A percentile compares a stretch with the other conserved stretches of the same genome.
Conservation (phyloP, 345 rosid species). For the Camelina neglecta region DNA sequence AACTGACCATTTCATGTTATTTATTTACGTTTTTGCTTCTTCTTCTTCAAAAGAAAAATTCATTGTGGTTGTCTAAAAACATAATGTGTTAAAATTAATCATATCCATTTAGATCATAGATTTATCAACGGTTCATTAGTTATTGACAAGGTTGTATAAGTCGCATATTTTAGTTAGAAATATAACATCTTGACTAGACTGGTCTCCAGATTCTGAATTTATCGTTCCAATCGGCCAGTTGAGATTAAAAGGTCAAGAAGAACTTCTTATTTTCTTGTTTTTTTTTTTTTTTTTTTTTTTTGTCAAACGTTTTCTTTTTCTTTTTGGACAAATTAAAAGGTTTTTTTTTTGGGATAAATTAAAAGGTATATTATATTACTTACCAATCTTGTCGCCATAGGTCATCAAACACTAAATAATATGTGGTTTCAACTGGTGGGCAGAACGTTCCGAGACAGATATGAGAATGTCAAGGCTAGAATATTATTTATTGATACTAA, state of each 20-base stretch:
- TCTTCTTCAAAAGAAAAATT: too few relatives aligned
- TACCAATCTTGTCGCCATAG: conserved; percentile 8
- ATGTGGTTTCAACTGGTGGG: not conserved
- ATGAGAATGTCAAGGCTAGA: conserved; percentile 27
- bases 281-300: too few relatives aligned
- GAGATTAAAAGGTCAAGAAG: too few relatives aligned
- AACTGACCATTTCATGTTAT: too few relatives aligned
- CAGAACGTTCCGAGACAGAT: not conserved
- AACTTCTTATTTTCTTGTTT: too few relatives aligned
- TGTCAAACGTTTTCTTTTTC: not conserved
- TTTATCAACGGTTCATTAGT: not conserved
- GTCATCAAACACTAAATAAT: conserved; percentile 20
- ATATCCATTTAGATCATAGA: too few relatives aligned
- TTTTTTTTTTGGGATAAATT: too few relatives aligned
- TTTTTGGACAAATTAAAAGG: not conserved
- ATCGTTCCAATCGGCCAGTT: not conserved
- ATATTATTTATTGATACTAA: conserved; percentile 3
- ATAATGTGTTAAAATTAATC: too few relatives aligned
- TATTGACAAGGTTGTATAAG: not conserved
- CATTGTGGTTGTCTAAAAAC: too few relatives aligned
- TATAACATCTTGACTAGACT: not conserved
- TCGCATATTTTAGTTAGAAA: too few relatives aligned
- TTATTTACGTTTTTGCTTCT: too few relatives aligned
- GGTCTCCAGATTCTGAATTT: not conserved
- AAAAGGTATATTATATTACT: not conserved